Evolutionary conservation across 2,329 filamentous ascomycete species (phyloP).

Genomic region (Alternaria metachromatica): DNA sequence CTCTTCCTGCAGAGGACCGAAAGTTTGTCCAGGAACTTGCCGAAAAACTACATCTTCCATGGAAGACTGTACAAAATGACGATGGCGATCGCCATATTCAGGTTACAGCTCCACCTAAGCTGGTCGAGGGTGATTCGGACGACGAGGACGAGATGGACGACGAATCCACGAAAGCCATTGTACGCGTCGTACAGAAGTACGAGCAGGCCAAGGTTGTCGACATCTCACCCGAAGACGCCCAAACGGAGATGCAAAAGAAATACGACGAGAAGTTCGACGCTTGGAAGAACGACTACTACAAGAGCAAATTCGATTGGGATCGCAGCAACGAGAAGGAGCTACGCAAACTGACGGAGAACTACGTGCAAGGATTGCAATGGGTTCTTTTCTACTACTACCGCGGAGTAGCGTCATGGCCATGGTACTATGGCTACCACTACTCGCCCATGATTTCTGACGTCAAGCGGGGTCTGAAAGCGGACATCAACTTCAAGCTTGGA

Average conservation of each 20-base stretch:
- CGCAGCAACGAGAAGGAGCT: constrained; percentile 81
- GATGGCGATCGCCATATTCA: constrained; percentile 71
- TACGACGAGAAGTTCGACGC: constrained; percentile 89
- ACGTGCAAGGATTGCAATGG: constrained; percentile 97
- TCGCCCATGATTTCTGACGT: constrained; percentile 97
- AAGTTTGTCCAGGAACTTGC: constrained; percentile 93
- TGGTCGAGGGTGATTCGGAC: constrained; percentile 60
- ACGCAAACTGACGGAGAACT: constrained; percentile 86
- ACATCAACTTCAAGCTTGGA: constrained; percentile 91
- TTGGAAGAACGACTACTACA: constrained; percentile 96
- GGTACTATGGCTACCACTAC: constrained; percentile 98
- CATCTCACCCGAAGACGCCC: constrained; percentile 76
- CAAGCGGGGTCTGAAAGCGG: constrained; percentile 81
- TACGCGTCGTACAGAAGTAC: constrained; percentile 86
- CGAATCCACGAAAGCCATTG: constrained; percentile 81
- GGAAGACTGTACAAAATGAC: constrained; percentile 69
- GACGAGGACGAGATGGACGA: constrained; percentile 77
- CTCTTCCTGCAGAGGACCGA: constrained; percentile 81
- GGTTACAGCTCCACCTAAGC: constrained; percentile 64
- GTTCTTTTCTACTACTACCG: constrained; percentile 98
- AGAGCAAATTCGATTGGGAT: constrained; percentile 88
- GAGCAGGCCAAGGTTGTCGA: constrained; percentile 89
- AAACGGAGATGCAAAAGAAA: constrained; percentile 78
- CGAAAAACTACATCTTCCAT: constrained; percentile 69
- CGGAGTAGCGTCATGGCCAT: constrained; percentile 97